Evolutionary conservation across 2,329 filamentous ascomycete species (phyloP).

Genomic region (Cyanodermella asteris): DNA sequence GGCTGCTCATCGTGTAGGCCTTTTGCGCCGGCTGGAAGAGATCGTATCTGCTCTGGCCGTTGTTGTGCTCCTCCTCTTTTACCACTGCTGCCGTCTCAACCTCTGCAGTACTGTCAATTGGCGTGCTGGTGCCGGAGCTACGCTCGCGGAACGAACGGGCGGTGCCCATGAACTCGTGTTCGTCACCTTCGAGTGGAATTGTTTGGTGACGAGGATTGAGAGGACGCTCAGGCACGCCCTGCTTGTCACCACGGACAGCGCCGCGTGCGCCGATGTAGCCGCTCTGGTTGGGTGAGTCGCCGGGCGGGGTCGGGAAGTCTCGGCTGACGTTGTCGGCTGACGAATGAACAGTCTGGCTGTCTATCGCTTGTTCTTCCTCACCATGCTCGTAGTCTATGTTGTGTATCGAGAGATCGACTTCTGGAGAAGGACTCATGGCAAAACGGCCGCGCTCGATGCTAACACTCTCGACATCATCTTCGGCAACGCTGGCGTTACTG

Average conservation of each 20-base stretch:
- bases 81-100: slow-evolving; percentile 13
- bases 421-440: slow-evolving; percentile 71
- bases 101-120: slow-evolving; percentile 15
- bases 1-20: slow-evolving; percentile 6
- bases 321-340: slow-evolving; percentile 21
- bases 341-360: slow-evolving; percentile 40
- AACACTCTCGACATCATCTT: slow-evolving; percentile 52
- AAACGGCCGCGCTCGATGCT: slow-evolving; percentile 32
- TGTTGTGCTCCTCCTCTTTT: slow-evolving; percentile 25
- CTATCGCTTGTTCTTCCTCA: slow-evolving; percentile 32
- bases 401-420: slow-evolving; percentile 72
- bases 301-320: slow-evolving; percentile 16
- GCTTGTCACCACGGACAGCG: slow-evolving; percentile 14
- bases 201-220: slow-evolving; percentile 54
- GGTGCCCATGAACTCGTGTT: slow-evolving; percentile 91
- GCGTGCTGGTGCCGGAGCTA: slow-evolving; percentile 21
- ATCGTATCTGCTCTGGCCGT: slow-evolving; percentile 25
- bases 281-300: slow-evolving; percentile 24
- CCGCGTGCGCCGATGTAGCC: slow-evolving; percentile 49
- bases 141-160: slow-evolving; percentile 58
- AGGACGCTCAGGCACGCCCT: slow-evolving; percentile 17
- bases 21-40: slow-evolving; percentile 3
- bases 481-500: slow-evolving; percentile 45
- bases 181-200: slow-evolving; percentile 78
- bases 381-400: slow-evolving; percentile 47